Evolutionary conservation across 306 rosid genomes (phyloP), one percentile per base, ranked within the genome.

Genomic region (Cucurbita pepo): DNA sequence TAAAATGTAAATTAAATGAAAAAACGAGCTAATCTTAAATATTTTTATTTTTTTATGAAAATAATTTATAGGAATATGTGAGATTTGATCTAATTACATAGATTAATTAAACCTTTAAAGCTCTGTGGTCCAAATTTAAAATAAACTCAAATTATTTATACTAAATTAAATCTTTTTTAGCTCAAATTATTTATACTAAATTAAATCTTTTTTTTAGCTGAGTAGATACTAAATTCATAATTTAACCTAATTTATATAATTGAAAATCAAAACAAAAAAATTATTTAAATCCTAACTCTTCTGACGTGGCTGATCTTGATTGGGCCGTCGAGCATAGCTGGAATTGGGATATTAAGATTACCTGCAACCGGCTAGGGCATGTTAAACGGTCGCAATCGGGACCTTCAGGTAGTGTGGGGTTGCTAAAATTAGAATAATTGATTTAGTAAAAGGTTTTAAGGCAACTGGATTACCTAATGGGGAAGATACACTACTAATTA

Each of bases 361-460:
- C 65, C 73, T 14, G 71, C 47, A 18, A 88, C 89, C 82, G 95
- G 92, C 45, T 76, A 71, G 71, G 57, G 79, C 80, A 87, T 62
- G 87, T 86, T 0, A 51, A 8, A 63, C 74, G 72, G 79, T 78
- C 82, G 69, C 69, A 36, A 72, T 85, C 84, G 80, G 79, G 14
- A 50, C 0, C 7, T 50, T 50, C 14, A 13, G 64, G 52, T 18
- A 64, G 48, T 55, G 75, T 67, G 51, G 76, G 79, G 74, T 84
- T 85, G 69, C 96, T 88, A 43, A 4, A 88, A 79, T 81, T 61
- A 81, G 96, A 83, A 88, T 82, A 80, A 21, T 37, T 77, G 56
- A 82, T 56, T 84, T 84, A 37, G 63, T n/a, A 47, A 84, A 75
- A 69, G 82, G 15, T 71, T 83, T 85, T 81, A 77, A 86, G 91